These are phyloP conservation scores for Calocybe cyanea DNA, from an alignment of 768 basidiomycete species.

Conservation along the genomic window DNA sequence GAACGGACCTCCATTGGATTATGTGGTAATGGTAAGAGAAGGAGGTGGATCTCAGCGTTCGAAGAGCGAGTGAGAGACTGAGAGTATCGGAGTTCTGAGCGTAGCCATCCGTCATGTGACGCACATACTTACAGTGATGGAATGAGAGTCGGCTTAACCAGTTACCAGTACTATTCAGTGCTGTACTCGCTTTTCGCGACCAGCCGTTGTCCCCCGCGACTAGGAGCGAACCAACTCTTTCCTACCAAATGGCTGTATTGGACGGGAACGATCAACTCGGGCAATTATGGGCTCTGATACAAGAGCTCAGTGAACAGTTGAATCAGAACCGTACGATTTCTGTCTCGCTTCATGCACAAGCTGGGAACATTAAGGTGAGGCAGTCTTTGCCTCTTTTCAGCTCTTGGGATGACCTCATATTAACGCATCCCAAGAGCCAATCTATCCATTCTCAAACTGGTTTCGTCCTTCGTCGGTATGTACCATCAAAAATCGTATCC, in stretches of 20 bases:
- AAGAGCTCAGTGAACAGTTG: conserved; percentile 82
- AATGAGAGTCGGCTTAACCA: too few relatives aligned
- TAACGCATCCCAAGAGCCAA: conserved; percentile 53
- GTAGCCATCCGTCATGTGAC: background rate
- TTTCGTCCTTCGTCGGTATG: conserved; percentile 81
- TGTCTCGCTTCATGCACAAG: conserved; percentile 65
- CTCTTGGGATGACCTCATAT: background rate
- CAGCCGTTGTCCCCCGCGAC: background rate
- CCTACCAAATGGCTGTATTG: conserved; percentile 46
- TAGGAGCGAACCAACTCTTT: too few relatives aligned
- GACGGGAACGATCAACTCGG: conserved; percentile 53
- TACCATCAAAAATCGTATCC: conserved; percentile 8
- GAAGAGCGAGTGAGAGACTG: too few relatives aligned
- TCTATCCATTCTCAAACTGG: conserved; percentile 89
- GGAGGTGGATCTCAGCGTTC: too few relatives aligned
- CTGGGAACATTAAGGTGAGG: conserved; percentile 75
- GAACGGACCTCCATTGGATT: conserved; percentile 3
- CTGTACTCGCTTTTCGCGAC: too few relatives aligned
- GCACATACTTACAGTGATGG: too few relatives aligned
- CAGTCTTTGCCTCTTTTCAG: background rate
- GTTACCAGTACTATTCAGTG: too few relatives aligned
- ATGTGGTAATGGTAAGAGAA: too few relatives aligned
- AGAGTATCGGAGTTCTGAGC: too few relatives aligned
- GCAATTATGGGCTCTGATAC: conserved; percentile 64
- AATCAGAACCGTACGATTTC: conserved; percentile 73